A percentile compares a stretch with the other conserved stretches of the same genome.
These are phyloP conservation scores for Thraustochytrium striatum DNA, from an alignment of 352 stramenopile genomes.

Conservation along the genomic window DNA sequence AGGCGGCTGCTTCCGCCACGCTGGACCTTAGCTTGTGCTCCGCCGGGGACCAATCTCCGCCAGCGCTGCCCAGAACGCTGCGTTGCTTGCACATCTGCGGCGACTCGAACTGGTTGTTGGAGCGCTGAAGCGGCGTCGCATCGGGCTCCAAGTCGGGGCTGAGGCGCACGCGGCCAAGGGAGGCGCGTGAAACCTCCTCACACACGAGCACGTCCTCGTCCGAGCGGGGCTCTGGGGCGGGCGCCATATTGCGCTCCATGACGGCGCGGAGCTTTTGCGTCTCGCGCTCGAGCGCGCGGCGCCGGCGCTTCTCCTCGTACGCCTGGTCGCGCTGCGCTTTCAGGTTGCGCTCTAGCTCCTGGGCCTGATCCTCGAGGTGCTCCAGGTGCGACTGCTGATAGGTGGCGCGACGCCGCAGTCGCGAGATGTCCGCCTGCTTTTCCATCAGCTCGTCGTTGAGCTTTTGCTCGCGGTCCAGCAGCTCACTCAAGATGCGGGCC, in stretches of 20 bases:
- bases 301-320: conserved; percentile 8
- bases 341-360: conserved; percentile 1
- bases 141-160: background rate
- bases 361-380: conserved; percentile 27
- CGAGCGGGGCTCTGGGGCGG: no score
- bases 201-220: background rate
- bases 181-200: background rate
- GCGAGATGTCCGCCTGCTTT: conserved; percentile 22
- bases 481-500: conserved; percentile 6
- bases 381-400: conserved; percentile 23
- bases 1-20: background rate
- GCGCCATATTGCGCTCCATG: background rate
- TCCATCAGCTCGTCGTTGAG: background rate
- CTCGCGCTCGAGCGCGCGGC: conserved; percentile 20
- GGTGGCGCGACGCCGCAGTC: background rate
- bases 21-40: background rate
- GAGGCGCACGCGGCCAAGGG: background rate
- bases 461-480: conserved; percentile 25
- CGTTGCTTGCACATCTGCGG: background rate
- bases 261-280: conserved; percentile 10
- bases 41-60: background rate
- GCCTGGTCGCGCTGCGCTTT: background rate
- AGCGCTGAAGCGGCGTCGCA: background rate
- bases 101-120: background rate
- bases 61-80: background rate